Evolutionary conservation across 257 asterid species (phyloP), one percentile per base, ranked within the genome.

Genomic region (Ilex asprella): DNA sequence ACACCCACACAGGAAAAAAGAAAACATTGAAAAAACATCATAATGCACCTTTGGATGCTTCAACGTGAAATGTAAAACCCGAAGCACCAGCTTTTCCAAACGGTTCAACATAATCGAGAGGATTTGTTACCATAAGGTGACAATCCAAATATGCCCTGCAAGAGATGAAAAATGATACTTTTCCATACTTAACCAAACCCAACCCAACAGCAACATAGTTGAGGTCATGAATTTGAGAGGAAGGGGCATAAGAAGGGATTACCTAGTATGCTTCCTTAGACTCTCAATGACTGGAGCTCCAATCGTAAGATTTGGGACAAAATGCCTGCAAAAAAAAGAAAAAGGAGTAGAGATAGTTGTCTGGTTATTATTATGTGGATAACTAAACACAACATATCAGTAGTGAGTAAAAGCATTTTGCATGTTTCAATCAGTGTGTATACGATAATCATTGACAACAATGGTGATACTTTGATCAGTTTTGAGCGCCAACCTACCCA

Each of bases 81-180:
- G 96, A 88, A 59, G 96, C 96, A 65, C 96, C 95, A 31, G 96
- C 96, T 81, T 82, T 78, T 61, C 80, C 91, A 2, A 91, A 68
- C 53, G 92, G 81, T 63, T 88, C 95, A 35, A 91, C 95, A 56
- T 91, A 84, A 79, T 91, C 98, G 55, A 83, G 76, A 62, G 98
- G 98, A 78, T 88, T 88, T 60, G 96, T 86, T 64, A 88, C 98
- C 98, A 91, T 91, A 55, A 91, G 84, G 74, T 91, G 96, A 77
- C 95, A 91, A 83, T 91, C 96, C 71, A 91, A 67, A 81, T 91
- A 91, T 43, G 94, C 91, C 41, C 91, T 91, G 94, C 61, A 79
- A 64, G 46, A 56, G 21, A 43, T 21, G 14, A 53, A 53, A 61
- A 57, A 7, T 11, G 5, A 31, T 13, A 31, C 31, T 27, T 12